Evolutionary conservation across 2,329 filamentous ascomycete genomes (phyloP), one percentile per base, ranked within the genome.

Genomic region (Penicillium sp.): DNA sequence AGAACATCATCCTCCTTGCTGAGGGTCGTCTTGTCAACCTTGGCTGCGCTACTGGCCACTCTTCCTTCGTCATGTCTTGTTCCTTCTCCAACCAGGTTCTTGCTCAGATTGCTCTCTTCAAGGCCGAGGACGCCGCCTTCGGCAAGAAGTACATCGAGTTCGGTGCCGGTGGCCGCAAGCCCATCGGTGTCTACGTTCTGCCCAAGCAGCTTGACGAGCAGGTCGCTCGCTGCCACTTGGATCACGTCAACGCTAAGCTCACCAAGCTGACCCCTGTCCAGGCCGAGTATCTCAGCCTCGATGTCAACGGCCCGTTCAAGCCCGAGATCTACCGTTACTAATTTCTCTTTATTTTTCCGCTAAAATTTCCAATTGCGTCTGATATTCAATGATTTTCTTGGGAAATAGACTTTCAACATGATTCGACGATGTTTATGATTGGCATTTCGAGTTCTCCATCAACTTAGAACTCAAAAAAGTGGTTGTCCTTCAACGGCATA

Each of bases 21-120:
- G 94, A 97, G 84, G 94, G 94, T 69, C 93, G 94, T 83, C 89
- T 99, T 64, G 94, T 99, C 82, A 99, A 99, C 88, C 84, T 99
- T 69, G 94, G 94, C 79, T 99, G 94, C 80, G 94, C 94, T 75
- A 99, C 94, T 63, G 94, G 94, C 67, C 94, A 99, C 89, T 96
- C 92, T 67, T 97, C 93, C 49, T 99, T 99, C 79, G 94, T 99
- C 84, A 97, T 99, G 94, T 97, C 92, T 70, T 99, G 94, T 89
- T 97, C 93, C 63, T 99, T 99, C 89, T 96, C 92, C 85, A 99
- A 99, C 89, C 94, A 99, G 85, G 94, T 97, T 70, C 90, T 99
- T 76, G 94, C 94, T 67, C 94, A 99, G 84, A 97, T 99, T 81
- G 88, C 96, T 83, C 83, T 99, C 72, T 99, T 80, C 89, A 97